Base-by-base conservation (phyloP, 2,329 filamentous ascomycete species). In the Aspergillus neoniger region DNA sequence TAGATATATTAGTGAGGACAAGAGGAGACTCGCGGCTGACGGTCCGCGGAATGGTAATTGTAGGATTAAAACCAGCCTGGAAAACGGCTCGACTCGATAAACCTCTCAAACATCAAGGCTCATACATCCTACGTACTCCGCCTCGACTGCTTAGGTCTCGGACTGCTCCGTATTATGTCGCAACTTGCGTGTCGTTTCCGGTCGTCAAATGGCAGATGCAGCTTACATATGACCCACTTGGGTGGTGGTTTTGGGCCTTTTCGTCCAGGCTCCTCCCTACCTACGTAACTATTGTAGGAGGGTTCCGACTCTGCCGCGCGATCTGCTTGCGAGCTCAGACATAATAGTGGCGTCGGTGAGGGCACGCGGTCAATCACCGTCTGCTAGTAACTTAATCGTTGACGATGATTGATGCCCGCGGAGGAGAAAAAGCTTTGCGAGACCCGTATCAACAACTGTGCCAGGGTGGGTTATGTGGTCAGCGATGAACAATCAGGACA, bases 311-410 rank as follows among this genome's bases (percentile, higher is more conserved):
- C 47, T 57, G 55, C 49, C 44, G 28, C 53, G 55, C 52, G 54
- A 63, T 59, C 54, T 41, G 50, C 43, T 59, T 50, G 55, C 38
- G 47, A 56, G 51, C 44, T 61, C 57, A 64, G 62, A 44, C 57
- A 55, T 60, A 53, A 59, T 59, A 56, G 62, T 62, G 57, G 57
- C 60, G 58, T 56, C 51, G 47, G 52, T 25, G 47, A 51, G 48
- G 60, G 55, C 60, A 59, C 51, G 51, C 51, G 57, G 62, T 32
- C 52, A 25, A 47, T 28, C 41, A 36, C 25, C 53, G 15, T 38
- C 28, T 39, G 23, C 15, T 44, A 47, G 25, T 30, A 43, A 55
- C 23, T 43, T 47, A 15, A 50, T 44, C n/a, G 23, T 49, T 17
- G 32, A 32, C 25, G 36, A 39, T 48, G 47, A 6, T 36, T 48